A percentile compares a stretch with the other conserved stretches of the same genome.
phyloP scores from a whole-genome alignment of 139 green algal species.

The Deuterostichococcus epilithicus region DNA sequence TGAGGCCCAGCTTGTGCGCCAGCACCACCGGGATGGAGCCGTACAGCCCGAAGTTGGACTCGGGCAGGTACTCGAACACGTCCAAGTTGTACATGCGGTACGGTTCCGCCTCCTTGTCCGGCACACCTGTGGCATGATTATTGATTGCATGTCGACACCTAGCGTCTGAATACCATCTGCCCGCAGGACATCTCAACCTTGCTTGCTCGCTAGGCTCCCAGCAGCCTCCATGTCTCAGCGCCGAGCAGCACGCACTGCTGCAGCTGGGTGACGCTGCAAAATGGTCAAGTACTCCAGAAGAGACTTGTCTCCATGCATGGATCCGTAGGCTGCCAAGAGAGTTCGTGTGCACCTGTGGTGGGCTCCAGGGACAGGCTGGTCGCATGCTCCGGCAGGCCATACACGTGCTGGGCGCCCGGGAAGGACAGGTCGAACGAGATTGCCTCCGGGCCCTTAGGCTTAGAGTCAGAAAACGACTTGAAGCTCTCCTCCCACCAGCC shows the following conservation, averaged over 20 bases:
- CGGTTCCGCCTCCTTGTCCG: slow-evolving; percentile 65
- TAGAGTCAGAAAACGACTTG: slow-evolving; percentile 77
- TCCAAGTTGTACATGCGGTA: slow-evolving; percentile 99
- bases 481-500: slow-evolving; percentile 93
- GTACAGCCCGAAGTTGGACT: slow-evolving; percentile 96
- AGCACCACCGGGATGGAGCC: slow-evolving; percentile 91
- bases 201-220: too few species aligned
- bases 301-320: too few species aligned
- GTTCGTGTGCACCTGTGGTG: slow-evolving; percentile 30
- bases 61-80: slow-evolving; percentile 95
- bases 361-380: slow-evolving; percentile 64
- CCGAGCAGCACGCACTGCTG: background rate
- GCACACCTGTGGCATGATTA: background rate
- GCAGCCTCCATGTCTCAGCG: too few species aligned
- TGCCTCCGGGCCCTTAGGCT: slow-evolving; percentile 82
- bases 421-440: slow-evolving; percentile 91
- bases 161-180: background rate
- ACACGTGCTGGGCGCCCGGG: slow-evolving; percentile 73
- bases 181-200: too few species aligned
- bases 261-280: background rate
- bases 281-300: too few species aligned
- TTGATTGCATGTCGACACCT: background rate
- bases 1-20: slow-evolving; percentile 67
- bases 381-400: slow-evolving; percentile 92
- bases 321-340: too few species aligned